Percentiles rank a stretch among this genome's conserved stretches.
These are phyloP conservation scores for Backusella psychrophila DNA, from an alignment of 192 early-diverging fungal species.

Conservation along the genomic window DNA sequence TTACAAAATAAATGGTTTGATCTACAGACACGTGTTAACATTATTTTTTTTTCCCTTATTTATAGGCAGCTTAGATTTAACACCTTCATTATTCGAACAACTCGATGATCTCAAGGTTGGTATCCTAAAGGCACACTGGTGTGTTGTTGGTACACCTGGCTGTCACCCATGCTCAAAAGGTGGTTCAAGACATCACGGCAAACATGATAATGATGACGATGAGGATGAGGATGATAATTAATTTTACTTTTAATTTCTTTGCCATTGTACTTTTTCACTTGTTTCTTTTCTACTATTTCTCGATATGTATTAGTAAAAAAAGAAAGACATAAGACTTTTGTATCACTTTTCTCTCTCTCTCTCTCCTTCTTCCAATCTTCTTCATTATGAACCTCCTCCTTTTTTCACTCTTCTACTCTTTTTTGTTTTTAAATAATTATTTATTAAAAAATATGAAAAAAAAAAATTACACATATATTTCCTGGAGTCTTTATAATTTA, in stretches of 20 bases:
- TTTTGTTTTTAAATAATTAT: background rate
- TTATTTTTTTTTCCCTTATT: background rate
- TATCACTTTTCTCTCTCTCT: background rate
- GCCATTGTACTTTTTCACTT: background rate
- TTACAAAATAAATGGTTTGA: background rate
- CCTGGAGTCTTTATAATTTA: background rate
- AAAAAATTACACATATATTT: background rate
- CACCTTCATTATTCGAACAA: constrained; percentile 7
- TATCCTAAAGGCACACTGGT: constrained; percentile 13
- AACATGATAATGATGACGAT: background rate
- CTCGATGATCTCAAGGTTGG: background rate
- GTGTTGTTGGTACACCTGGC: constrained; percentile 3
- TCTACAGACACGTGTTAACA: background rate
- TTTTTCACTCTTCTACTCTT: background rate
- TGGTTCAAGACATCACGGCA: background rate
- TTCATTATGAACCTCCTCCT: background rate
- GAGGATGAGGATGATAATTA: background rate
- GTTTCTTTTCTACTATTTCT: background rate
- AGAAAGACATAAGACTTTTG: constrained; percentile 13
- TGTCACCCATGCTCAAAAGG: background rate
- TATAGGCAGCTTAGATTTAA: constrained; percentile 18
- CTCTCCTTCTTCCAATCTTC: background rate
- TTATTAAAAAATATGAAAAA: background rate
- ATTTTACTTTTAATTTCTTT: background rate
- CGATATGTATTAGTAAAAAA: background rate